Conservation (phyloP, 176 grass and related monocot genomes). For the barley (Hordeum vulgare) region DNA sequence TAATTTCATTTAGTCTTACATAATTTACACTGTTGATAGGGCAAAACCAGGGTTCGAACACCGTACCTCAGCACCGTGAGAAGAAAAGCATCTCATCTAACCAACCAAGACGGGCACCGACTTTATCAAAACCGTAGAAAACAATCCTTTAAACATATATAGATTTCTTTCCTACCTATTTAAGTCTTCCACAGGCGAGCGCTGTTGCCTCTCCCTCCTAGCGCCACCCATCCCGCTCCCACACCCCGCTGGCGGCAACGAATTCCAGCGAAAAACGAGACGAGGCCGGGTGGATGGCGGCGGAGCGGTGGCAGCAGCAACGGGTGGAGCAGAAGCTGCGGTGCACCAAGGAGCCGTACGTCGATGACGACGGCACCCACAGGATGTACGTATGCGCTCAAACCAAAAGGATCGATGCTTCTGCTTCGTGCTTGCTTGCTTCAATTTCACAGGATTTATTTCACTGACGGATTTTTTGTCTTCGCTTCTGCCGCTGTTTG, state of each 20-base stretch:
- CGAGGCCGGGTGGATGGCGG: neutral
- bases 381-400: conserved; percentile 44
- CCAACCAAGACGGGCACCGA: too few relatives aligned
- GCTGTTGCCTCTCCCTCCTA: neutral
- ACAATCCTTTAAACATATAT: fast-evolving
- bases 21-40: too few relatives aligned
- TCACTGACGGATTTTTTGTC: too few relatives aligned
- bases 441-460: too few relatives aligned
- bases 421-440: neutral
- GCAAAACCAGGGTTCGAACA: too few relatives aligned
- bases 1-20: too few relatives aligned
- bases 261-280: neutral
- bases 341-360: conserved; percentile 89
- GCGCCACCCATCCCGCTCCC: neutral
- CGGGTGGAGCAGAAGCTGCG: conserved; percentile 55
- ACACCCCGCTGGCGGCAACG: neutral
- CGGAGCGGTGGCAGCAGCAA: conserved; percentile 22
- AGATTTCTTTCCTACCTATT: neutral
- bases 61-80: too few relatives aligned
- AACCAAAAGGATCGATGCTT: neutral
- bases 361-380: conserved; percentile 52
- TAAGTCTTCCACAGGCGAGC: neutral
- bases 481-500: neutral
- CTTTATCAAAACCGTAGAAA: too few relatives aligned
- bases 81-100: too few relatives aligned